These are phyloP conservation scores for Haplosporangium sp. DNA, from an alignment of 371 early-diverging fungal genomes.

Conservation along the genomic window DNA sequence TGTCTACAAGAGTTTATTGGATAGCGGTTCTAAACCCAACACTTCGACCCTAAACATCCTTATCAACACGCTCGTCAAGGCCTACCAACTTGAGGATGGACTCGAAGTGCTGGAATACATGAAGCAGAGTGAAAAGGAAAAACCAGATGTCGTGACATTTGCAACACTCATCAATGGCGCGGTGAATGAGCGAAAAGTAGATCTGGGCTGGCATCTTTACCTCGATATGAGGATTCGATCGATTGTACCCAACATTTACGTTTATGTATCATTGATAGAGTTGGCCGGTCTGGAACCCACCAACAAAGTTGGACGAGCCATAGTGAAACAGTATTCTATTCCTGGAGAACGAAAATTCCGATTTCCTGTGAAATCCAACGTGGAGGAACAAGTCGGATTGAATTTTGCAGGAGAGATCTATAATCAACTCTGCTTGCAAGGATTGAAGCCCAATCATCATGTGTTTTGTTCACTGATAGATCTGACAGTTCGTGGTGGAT, in stretches of 20 bases:
- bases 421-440: constrained; percentile 44
- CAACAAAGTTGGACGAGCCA: constrained; percentile 16
- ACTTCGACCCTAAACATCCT: constrained; percentile 38
- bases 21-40: constrained; percentile 25
- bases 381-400: constrained; percentile 39
- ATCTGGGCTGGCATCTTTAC: constrained; percentile 45
- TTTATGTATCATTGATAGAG: constrained; percentile 34
- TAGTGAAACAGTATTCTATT: constrained; percentile 15
- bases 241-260: constrained; percentile 20
- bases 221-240: constrained; percentile 32
- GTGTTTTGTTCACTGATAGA: constrained; percentile 37
- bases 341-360: constrained; percentile 18
- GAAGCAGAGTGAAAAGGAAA: constrained; percentile 11
- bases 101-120: constrained; percentile 33
- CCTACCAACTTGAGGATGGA: constrained; percentile 22
- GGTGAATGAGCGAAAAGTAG: constrained; percentile 14
- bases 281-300: constrained; percentile 36
- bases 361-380: constrained; percentile 21
- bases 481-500: constrained; percentile 21
- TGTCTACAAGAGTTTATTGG: constrained; percentile 9
- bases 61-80: constrained; percentile 5
- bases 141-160: constrained; percentile 35
- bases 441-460: constrained; percentile 37
- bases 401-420: constrained; percentile 35
- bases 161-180: constrained; percentile 33